phyloP scores from a whole-genome alignment of 2,329 filamentous ascomycete genomes.

The Xylaria digitata region DNA sequence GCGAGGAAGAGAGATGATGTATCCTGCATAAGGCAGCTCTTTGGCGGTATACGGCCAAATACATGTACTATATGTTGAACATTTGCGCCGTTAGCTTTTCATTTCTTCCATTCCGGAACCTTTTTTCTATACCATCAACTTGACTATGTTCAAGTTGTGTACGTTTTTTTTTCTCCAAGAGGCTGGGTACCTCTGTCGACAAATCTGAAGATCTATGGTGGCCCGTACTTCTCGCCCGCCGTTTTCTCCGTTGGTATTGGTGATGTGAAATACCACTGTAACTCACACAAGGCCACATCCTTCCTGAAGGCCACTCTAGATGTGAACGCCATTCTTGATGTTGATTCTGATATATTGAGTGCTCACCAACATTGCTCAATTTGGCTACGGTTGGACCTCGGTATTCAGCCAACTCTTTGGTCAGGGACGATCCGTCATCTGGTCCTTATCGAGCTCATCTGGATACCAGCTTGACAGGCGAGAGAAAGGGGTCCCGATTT shows the following conservation, averaged over 20 bases:
- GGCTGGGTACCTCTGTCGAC: slow-evolving; percentile 23
- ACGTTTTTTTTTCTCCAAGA: slow-evolving; percentile 30
- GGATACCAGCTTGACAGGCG: no score
- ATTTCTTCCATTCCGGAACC: not conserved
- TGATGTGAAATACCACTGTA: slow-evolving; percentile 1
- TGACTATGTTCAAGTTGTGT: slow-evolving; percentile 23
- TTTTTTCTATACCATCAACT: slow-evolving; percentile 24
- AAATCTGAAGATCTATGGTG: slow-evolving; percentile 23
- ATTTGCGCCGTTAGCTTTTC: not conserved
- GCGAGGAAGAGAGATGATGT: no score
- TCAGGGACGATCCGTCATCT: no score
- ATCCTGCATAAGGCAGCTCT: not conserved
- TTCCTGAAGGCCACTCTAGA: not conserved
- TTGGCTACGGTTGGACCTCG: no score
- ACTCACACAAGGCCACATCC: not conserved
- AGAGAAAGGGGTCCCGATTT: no score
- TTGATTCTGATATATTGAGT: slow-evolving; percentile 3
- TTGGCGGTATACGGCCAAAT: slow-evolving; percentile 4
- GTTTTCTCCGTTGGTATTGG: slow-evolving; percentile 12
- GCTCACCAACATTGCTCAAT: no score
- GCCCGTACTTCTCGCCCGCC: slow-evolving; percentile 18
- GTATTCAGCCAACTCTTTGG: no score
- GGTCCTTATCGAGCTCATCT: no score
- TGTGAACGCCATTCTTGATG: slow-evolving; percentile 3
- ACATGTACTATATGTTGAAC: slow-evolving; percentile 6